phyloP scores from a whole-genome alignment of 176 grass and related monocot species.

The Oryza meridionalis region DNA sequence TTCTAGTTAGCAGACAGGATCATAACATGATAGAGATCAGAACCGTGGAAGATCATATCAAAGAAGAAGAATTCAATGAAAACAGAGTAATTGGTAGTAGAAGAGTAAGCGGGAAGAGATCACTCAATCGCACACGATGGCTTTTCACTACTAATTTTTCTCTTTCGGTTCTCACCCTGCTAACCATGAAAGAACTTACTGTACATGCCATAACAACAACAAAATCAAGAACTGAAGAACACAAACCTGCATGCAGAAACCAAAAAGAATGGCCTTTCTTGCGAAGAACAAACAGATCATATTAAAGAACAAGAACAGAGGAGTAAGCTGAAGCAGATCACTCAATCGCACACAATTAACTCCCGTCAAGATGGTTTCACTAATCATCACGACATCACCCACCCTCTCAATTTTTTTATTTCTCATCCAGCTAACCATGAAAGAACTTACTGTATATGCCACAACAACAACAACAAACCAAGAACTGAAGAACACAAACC shows the following conservation, averaged over 20 bases:
- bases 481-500: background rate
- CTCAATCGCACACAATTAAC: background rate
- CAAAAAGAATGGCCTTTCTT: background rate
- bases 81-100: background rate
- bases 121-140: background rate
- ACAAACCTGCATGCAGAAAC: constrained; percentile 12
- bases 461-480: background rate
- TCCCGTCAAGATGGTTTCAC: background rate
- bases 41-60: background rate
- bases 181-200: background rate
- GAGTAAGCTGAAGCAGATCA: background rate
- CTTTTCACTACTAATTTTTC: background rate
- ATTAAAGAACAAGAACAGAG: too few relatives aligned
- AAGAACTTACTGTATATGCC: background rate
- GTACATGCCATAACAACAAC: background rate
- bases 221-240: background rate
- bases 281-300: background rate
- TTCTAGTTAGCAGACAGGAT: background rate
- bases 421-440: background rate
- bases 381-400: too few relatives aligned
- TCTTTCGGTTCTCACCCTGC: background rate
- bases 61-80: background rate
- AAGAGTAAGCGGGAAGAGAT: background rate
- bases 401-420: background rate
- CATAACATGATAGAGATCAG: background rate